Percentiles rank a stretch among this genome's conserved stretches.
phyloP scores from a whole-genome alignment of 2,329 filamentous ascomycete species.

The Talaromyces sp. region DNA sequence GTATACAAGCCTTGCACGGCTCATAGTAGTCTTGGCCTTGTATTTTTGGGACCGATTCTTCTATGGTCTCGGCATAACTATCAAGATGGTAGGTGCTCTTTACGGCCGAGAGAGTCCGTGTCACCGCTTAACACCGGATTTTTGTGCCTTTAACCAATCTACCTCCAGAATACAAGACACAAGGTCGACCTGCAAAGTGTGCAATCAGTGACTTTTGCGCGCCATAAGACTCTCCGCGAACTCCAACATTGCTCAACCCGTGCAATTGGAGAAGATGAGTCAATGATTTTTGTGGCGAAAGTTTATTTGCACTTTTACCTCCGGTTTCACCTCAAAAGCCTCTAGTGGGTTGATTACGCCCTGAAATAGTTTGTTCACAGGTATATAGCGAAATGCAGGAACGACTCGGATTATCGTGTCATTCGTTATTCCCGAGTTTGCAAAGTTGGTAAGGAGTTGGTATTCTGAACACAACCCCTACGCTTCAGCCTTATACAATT shows the following conservation, averaged over 20 bases:
- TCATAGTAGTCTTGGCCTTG: too few relatives aligned
- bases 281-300: neutral
- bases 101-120: neutral
- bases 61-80: neutral
- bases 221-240: neutral
- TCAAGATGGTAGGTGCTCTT: neutral
- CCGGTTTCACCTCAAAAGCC: neutral
- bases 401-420: neutral
- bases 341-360: neutral
- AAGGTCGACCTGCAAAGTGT: neutral
- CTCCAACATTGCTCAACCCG: neutral
- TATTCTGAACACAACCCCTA: neutral
- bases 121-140: neutral
- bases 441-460: neutral
- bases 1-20: neutral
- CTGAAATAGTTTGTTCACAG: neutral
- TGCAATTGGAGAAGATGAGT: neutral
- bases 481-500: neutral
- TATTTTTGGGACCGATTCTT: neutral
- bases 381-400: neutral
- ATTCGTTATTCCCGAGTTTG: neutral
- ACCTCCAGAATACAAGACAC: neutral
- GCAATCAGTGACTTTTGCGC: neutral
- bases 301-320: neutral
- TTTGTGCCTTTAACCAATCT: neutral